Base-by-base conservation (phyloP, 768 basidiomycete genomes). In the Boletus pseudopeckii region DNA sequence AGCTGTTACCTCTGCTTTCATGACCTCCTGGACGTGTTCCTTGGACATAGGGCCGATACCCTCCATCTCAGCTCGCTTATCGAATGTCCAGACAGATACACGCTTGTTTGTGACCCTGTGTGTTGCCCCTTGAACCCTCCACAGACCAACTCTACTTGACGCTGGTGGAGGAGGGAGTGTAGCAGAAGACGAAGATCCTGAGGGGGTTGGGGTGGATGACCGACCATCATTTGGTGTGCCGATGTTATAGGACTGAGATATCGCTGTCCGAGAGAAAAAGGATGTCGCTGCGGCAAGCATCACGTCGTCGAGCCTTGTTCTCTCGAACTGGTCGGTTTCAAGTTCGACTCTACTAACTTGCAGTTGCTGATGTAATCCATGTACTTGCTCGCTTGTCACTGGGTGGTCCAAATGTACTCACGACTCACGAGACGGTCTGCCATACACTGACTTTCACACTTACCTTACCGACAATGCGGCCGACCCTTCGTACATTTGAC, bases 11-110 rank as follows among this genome's bases (percentile, higher is more conserved):
- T 99, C 96, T 30, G 85, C 82, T 71, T 95, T 98, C 69, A 98
- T 70, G 3, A 92, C 84, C 58, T 96, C 93, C 18, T 96, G 59
- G 3, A 85, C 82, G 62, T 80, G 80, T 51, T 96, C 95, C 67
- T 75, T 86, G 38, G 84, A 85, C 38, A 75, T 54, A 4, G 80
- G 77, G 2, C 81, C 78, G 62, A 89, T 71, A 49, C 84, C 78
- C 58, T 93, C 90, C 77, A 85, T 77, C 53, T 93, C 91, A 0
- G 77, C 75, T 53, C 81, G 77, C 75, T 98, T 98, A 67, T 98
- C 94, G 59, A 90, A 88, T 26, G 80, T 80, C 96, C 96, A 99
- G 17, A 99, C 85, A 17, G 87, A 90, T 6, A 98, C 95, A 53
- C 84, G 86, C 71, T 98, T 97, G 58, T 79, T 81, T 3, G 90